Conservation (phyloP, 257 asterid species). For the Knoxia roxburghii region DNA sequence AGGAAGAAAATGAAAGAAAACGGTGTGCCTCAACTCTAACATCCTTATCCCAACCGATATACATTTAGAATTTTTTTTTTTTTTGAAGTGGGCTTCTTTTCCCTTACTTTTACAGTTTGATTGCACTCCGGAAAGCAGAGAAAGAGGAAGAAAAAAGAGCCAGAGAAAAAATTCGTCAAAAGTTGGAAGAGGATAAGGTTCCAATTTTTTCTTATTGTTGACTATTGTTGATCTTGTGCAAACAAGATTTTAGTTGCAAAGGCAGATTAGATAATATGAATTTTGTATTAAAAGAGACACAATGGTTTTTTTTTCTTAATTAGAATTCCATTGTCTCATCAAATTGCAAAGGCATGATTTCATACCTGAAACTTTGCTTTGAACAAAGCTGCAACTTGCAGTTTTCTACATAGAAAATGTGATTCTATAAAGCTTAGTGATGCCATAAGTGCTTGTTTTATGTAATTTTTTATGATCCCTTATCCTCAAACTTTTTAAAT, state of each 20-base stretch:
- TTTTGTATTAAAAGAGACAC: not conserved
- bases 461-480: no score
- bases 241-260: not conserved
- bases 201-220: slow-evolving; percentile 13
- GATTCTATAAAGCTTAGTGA: not conserved
- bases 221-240: not conserved
- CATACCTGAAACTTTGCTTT: not conserved
- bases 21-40: slow-evolving; percentile 49
- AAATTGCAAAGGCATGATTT: not conserved
- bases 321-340: not conserved
- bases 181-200: slow-evolving; percentile 98
- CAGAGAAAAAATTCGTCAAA: slow-evolving; percentile 87
- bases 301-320: not conserved
- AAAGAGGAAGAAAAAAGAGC: slow-evolving; percentile 94
- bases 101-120: slow-evolving; percentile 38
- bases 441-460: not conserved
- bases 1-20: slow-evolving; percentile 98
- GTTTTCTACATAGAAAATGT: not conserved
- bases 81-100: slow-evolving; percentile 18
- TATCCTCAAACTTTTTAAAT: no score
- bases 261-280: not conserved
- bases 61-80: slow-evolving; percentile 11
- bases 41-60: slow-evolving; percentile 8
- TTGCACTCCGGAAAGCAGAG: slow-evolving; percentile 95
- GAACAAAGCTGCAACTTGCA: not conserved